Evolutionary conservation across 2,329 filamentous ascomycete species (phyloP).

Genomic region (Aureobasidium vineae): DNA sequence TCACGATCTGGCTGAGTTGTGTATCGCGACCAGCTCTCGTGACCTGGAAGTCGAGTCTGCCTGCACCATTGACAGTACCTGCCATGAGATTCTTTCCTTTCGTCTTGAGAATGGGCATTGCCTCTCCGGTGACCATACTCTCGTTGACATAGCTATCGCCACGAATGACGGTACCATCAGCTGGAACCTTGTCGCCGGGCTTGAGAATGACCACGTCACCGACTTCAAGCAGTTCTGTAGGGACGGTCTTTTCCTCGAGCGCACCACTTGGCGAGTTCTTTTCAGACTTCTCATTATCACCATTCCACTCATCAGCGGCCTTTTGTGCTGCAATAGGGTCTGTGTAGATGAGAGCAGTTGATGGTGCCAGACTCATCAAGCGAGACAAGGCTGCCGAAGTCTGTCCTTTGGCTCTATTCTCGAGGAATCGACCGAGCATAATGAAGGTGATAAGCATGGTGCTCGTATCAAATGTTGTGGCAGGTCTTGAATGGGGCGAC

Average conservation of each 20-base stretch:
- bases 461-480: conserved; percentile 94
- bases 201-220: conserved; percentile 90
- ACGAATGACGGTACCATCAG: conserved; percentile 80
- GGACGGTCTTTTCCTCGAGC: conserved; percentile 79
- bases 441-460: conserved; percentile 98
- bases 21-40: conserved; percentile 92
- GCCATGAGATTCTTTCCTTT: conserved; percentile 79
- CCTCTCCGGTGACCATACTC: conserved; percentile 97
- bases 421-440: conserved; percentile 82
- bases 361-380: conserved; percentile 93
- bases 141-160: conserved; percentile 95
- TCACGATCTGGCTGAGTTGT: conserved; percentile 96
- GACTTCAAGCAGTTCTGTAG: conserved; percentile 90
- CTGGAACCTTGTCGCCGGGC: conserved; percentile 94
- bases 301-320: conserved; percentile 72
- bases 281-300: conserved; percentile 46
- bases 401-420: conserved; percentile 93
- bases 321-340: conserved; percentile 94
- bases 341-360: conserved; percentile 94
- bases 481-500: conserved; percentile 75
- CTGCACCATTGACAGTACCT: conserved; percentile 92
- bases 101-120: conserved; percentile 89
- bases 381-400: conserved; percentile 90
- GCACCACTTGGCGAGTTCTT: conserved; percentile 55
- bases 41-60: conserved; percentile 87